These are phyloP conservation scores for Acacia crassicarpa DNA, from an alignment of 306 rosid genomes.

Conservation along the genomic window DNA sequence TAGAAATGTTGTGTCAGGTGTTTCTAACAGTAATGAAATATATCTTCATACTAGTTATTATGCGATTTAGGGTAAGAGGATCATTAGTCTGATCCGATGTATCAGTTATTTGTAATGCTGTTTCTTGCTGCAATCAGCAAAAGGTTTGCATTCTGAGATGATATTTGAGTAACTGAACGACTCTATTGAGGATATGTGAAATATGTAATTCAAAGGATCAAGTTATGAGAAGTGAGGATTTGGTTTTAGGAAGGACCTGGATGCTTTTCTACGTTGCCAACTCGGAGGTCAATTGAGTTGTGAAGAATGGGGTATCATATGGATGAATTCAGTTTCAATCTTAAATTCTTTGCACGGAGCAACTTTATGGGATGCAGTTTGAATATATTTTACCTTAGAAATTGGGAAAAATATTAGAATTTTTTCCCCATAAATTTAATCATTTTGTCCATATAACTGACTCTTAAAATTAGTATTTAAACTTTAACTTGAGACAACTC, in stretches of 20 bases:
- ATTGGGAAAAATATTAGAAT: no score
- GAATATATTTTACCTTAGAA: neutral
- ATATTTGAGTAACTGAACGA: neutral
- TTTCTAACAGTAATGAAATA: slow-evolving; percentile 24
- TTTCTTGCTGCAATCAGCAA: neutral
- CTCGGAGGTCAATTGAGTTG: neutral
- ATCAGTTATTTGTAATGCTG: slow-evolving; percentile 1
- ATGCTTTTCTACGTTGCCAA: neutral
- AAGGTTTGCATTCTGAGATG: neutral
- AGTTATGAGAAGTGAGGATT: neutral
- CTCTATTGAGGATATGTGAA: neutral
- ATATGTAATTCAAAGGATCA: neutral
- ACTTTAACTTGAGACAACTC: no score
- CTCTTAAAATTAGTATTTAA: no score
- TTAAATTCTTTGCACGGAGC: neutral
- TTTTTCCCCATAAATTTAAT: no score
- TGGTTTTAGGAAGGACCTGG: neutral
- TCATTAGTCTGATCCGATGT: neutral
- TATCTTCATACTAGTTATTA: slow-evolving; percentile 1
- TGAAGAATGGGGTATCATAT: neutral
- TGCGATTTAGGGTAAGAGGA: neutral
- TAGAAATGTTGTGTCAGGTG: slow-evolving; percentile 26
- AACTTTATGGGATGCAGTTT: no score
- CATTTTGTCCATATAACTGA: no score
- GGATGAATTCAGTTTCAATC: no score